A percentile compares a stretch with the other conserved stretches of the same genome.
phyloP scores from a whole-genome alignment of 2,329 filamentous ascomycete genomes.

The Fusarium bulbicola region DNA sequence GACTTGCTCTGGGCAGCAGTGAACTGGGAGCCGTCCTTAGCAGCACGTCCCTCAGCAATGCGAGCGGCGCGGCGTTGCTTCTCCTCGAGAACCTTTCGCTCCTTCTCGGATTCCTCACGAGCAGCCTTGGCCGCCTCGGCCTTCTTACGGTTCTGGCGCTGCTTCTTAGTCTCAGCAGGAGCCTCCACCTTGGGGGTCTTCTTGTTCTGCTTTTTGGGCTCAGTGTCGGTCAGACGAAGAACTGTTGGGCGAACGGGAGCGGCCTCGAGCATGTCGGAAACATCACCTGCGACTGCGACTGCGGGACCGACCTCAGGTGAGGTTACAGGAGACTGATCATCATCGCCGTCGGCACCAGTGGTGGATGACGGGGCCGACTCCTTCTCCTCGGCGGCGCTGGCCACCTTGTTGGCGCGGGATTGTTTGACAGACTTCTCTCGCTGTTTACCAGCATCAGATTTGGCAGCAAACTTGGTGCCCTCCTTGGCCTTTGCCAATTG shows the following conservation, averaged over 20 bases:
- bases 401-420: slow-evolving; percentile 65
- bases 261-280: slow-evolving; percentile 92
- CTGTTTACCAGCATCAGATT: slow-evolving; percentile 67
- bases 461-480: slow-evolving; percentile 68
- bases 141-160: slow-evolving; percentile 92
- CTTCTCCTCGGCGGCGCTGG: slow-evolving; percentile 53
- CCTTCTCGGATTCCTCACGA: slow-evolving; percentile 80
- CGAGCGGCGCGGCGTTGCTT: slow-evolving; percentile 85
- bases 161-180: slow-evolving; percentile 88
- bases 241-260: slow-evolving; percentile 74
- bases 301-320: slow-evolving; percentile 69
- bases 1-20: slow-evolving; percentile 55
- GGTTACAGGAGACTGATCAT: slow-evolving; percentile 76
- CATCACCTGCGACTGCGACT: slow-evolving; percentile 70
- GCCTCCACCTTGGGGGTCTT: slow-evolving; percentile 71
- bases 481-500: slow-evolving; percentile 77
- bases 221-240: slow-evolving; percentile 77
- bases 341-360: slow-evolving; percentile 79
- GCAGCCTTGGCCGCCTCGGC: slow-evolving; percentile 79
- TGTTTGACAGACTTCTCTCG: slow-evolving; percentile 77
- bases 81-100: slow-evolving; percentile 80
- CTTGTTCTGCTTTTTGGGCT: slow-evolving; percentile 70
- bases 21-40: slow-evolving; percentile 79
- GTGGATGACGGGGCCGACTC: slow-evolving; percentile 68
- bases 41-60: slow-evolving; percentile 81